Conservation (phyloP, 1,284 basidiomycete species). For the Apiotrichum porosum region DNA sequence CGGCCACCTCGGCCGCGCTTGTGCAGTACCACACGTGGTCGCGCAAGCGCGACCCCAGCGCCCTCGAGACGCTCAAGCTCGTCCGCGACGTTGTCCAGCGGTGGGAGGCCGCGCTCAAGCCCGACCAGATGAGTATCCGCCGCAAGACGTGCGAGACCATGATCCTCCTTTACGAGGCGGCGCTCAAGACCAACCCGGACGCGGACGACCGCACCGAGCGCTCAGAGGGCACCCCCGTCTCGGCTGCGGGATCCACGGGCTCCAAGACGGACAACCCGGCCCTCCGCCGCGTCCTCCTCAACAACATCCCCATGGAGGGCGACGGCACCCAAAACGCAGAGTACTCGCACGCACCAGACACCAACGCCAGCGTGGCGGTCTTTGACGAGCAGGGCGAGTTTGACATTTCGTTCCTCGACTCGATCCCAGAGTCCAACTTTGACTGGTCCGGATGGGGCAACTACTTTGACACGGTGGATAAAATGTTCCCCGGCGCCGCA, state of each 20-base stretch:
- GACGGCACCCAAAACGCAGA: conserved; percentile 9
- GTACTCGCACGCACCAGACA: conserved; percentile 7
- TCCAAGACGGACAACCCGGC: conserved; percentile 17
- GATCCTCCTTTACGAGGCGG: conserved; percentile 82
- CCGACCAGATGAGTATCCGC: conserved; percentile 83
- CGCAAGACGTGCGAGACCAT: conserved; percentile 79
- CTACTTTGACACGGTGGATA: conserved; percentile 20
- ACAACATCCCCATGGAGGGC: conserved; percentile 3
- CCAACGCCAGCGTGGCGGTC: not conserved
- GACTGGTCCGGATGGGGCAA: conserved; percentile 59
- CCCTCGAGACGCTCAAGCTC: conserved; percentile 68
- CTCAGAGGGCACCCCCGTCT: conserved; percentile 51
- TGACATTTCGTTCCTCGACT: conserved; percentile 70
- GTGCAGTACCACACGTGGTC: conserved; percentile 66
- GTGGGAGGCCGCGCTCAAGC: conserved; percentile 63
- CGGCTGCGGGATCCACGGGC: not conserved
- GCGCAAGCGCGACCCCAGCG: conserved; percentile 67
- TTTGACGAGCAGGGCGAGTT: conserved; percentile 27
- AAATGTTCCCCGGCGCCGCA: conserved; percentile 3
- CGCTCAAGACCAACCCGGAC: conserved; percentile 59
- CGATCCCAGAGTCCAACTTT: conserved; percentile 77
- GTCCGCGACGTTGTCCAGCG: conserved; percentile 73
- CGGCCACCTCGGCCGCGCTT: conserved; percentile 81
- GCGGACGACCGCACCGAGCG: conserved; percentile 30
- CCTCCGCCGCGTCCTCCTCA: conserved; percentile 1